phyloP scores from a whole-genome alignment of 2,329 filamentous ascomycete species.

The Aspergillus novoparasiticus region DNA sequence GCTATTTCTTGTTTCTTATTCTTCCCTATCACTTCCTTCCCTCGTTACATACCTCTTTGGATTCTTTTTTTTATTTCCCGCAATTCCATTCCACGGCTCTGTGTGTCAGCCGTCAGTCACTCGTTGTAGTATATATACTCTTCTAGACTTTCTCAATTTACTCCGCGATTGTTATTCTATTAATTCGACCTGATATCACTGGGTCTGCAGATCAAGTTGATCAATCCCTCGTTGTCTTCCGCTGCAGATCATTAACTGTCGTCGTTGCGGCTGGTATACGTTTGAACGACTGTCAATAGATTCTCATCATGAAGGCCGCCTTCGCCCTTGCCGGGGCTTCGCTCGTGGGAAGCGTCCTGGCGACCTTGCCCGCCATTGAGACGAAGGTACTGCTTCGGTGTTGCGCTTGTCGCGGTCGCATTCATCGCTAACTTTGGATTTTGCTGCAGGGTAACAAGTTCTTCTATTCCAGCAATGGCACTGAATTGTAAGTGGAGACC shows the following conservation, averaged over 20 bases:
- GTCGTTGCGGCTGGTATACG: conserved; percentile 6
- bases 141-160: conserved; percentile 8
- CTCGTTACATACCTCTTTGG: conserved; percentile 15
- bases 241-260: conserved; percentile 11
- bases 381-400: conserved; percentile 59
- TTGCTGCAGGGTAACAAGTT: conserved; percentile 71
- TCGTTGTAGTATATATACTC: conserved; percentile 19
- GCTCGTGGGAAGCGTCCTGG: conserved; percentile 53
- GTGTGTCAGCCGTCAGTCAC: conserved; percentile 26
- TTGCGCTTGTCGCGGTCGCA: conserved; percentile 8
- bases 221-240: conserved; percentile 15
- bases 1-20: conserved; percentile 1
- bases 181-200: conserved; percentile 11
- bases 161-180: conserved; percentile 8
- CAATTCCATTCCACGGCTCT: conserved; percentile 13
- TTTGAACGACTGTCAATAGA: conserved; percentile 1
- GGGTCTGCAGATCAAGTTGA: conserved; percentile 15
- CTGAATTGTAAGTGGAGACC: conserved; percentile 61
- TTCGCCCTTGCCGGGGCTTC: conserved; percentile 54
- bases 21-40: conserved; percentile 13
- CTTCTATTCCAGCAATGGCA: conserved; percentile 82
- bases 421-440: background rate
- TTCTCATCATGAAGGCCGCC: conserved; percentile 56
- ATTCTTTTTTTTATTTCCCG: conserved; percentile 12
- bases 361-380: conserved; percentile 58